Evolutionary conservation across 2,329 filamentous ascomycete genomes (phyloP).

Genomic region (Botrytis squamosa): DNA sequence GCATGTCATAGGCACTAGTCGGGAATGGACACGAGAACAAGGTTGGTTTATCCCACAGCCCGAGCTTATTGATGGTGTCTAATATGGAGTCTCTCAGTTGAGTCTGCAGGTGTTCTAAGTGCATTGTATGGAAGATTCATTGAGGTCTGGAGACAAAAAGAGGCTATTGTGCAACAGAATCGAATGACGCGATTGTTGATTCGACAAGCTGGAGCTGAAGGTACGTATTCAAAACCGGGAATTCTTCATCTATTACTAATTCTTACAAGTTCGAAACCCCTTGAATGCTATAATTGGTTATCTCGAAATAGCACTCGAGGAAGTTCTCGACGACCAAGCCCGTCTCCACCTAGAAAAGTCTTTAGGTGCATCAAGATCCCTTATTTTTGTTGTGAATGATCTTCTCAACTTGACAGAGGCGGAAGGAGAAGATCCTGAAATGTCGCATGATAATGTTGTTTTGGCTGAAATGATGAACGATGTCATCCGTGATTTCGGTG

Average conservation of each 20-base stretch:
- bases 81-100: constrained; percentile 47
- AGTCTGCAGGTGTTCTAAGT: constrained; percentile 84
- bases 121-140: constrained; percentile 87
- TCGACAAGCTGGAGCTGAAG: constrained; percentile 19
- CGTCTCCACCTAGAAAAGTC: constrained; percentile 80
- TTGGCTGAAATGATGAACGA: constrained; percentile 68
- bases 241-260: background rate
- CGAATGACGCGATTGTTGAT: constrained; percentile 70
- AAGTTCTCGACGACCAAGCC: constrained; percentile 73
- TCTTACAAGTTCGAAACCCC: constrained; percentile 82
- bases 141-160: constrained; percentile 89
- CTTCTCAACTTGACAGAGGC: constrained; percentile 84
- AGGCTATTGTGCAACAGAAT: constrained; percentile 72
- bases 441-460: constrained; percentile 80
- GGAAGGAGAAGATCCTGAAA: constrained; percentile 74
- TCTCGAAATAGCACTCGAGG: constrained; percentile 85
- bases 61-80: background rate
- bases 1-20: constrained; percentile 70
- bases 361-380: constrained; percentile 85
- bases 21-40: constrained; percentile 87
- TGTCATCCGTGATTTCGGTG: constrained; percentile 70
- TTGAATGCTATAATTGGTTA: constrained; percentile 97
- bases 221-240: background rate
- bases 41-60: background rate
- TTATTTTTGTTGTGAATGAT: constrained; percentile 94